These are phyloP conservation scores for Kickxella alabastrina DNA, from an alignment of 192 early-diverging fungal species.

Conservation along the genomic window DNA sequence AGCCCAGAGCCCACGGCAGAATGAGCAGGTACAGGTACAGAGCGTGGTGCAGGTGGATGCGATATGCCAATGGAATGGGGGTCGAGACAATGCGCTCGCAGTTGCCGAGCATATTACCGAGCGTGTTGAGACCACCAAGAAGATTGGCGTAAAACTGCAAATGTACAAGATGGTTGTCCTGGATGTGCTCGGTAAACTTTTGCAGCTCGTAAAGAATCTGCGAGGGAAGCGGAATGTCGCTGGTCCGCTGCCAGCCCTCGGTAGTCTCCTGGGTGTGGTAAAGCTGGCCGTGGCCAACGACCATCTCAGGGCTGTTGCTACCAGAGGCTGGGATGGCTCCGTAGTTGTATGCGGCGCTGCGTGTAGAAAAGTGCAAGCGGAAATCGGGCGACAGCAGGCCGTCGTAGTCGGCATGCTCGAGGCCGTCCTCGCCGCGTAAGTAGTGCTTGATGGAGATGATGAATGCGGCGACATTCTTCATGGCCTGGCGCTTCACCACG, in stretches of 20 bases:
- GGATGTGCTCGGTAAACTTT: constrained; percentile 53
- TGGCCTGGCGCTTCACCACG: constrained; percentile 58
- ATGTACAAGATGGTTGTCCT: constrained; percentile 42
- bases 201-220: constrained; percentile 61
- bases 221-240: constrained; percentile 48
- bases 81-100: constrained; percentile 83
- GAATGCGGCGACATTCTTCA: constrained; percentile 78
- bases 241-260: constrained; percentile 37
- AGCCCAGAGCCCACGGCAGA: constrained; percentile 79
- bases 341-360: constrained; percentile 25
- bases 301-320: constrained; percentile 8
- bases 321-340: constrained; percentile 19
- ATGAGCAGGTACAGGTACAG: constrained; percentile 68
- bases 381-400: constrained; percentile 51
- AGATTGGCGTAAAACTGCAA: constrained; percentile 47
- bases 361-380: constrained; percentile 37
- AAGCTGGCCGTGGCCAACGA: not conserved
- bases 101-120: constrained; percentile 58
- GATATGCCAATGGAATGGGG: constrained; percentile 85
- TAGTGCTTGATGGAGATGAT: constrained; percentile 79
- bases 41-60: constrained; percentile 85
- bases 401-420: constrained; percentile 66
- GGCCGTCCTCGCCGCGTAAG: constrained; percentile 69
- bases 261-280: constrained; percentile 17
- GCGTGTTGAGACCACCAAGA: constrained; percentile 47